Evolutionary conservation across 2,329 filamentous ascomycete genomes (phyloP), one percentile per base, ranked within the genome.

Genomic region (Exophiala phaeomuriformis): DNA sequence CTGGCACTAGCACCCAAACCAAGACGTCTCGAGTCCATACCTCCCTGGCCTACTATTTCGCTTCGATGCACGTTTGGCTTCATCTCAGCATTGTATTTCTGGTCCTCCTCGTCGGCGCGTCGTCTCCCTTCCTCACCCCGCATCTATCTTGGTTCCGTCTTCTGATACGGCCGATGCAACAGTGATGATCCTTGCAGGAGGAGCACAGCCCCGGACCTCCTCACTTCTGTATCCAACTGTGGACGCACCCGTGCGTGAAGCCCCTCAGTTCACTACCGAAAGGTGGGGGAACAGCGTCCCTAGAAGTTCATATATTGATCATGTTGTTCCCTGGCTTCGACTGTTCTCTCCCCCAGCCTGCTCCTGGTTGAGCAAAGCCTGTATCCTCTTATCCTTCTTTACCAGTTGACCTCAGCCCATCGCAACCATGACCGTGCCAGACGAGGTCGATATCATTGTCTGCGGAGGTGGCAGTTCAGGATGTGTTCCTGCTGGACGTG

Each of bases 391-490:
- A 40, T 5, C 35, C 19, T 46, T 35, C 12, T 46, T 41, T 10
- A 44, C 48, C 47, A 33, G 35, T 19, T 19, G 19, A 19, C 19
- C 19, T 19, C 19, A 19, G 44, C 41, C 40, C 9, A 52, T 31
- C 31, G 47, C 50, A 52, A 65, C 44, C 52, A 83, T 81, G 76
- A 80, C 76, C 60, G 75, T 89, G 58, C 85, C 85, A 35, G 85
- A 89, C 55, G 86, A 89, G 74, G 86, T 88, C 65, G 86, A 89
- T 67, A 88, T 90, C 63, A 89, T 89, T 63, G 84, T 89, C 31
- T 85, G 82, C 61, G 86, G 86, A 64, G 86, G 86, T 64, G 85
- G 85, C 51, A 86, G 83, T 66, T 81, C 63, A 50, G 69, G 68
- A 58, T 72, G 71, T 58, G 67, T 68, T 32, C 67, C 66, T 55